Evolutionary conservation across 139 green algal species (phyloP), one percentile per base, ranked within the genome.

Genomic region (Haematococcus lacustris): DNA sequence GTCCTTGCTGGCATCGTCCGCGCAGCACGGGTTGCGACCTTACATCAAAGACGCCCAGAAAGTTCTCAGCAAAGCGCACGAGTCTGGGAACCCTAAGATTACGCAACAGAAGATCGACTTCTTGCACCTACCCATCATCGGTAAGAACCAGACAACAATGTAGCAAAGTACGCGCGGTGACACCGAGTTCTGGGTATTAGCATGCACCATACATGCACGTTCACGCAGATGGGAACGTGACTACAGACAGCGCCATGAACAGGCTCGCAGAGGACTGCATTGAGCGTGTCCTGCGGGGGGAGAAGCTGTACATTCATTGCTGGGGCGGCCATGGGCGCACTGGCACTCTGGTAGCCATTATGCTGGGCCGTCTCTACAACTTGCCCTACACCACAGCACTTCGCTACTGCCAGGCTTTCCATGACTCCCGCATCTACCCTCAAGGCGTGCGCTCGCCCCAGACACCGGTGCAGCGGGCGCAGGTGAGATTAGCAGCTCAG

Each of bases 21-120:
- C 63, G 84, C 84, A 70, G 3, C 83, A 89, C 53, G 74, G 84
- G 7, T 78, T 94, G n/a, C 78, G 90, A 35, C 88, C 89, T 3
- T 93, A 95, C 76, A 90, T 95, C 47, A 89, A 92, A 32, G 87
- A 95, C 66, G 89, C 89, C 21, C 89, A 95, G 77, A 81, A 81
- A 65, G 80, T 94, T 37, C 70, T 93, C 1, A 86, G 82, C 75
- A 77, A 74, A 37, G 88, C 89, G 0, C 78, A 89, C 37, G 84
- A 88, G 67, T 59, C 60, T 0, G 71, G 73, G 72, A 88, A 85
- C 73, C 70, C 71, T 1, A 73, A 75, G 50, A 91, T 93, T 38
- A 83, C 69, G 7, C 85, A 90, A 77, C 83, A 80, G 35, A 87
- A 86, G 71, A 87, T 94, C 1, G 89, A 94, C 79, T 92, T 93